Percentiles rank a stretch among this genome's conserved stretches.
These are phyloP conservation scores for Ustanciosporium gigantosporum DNA, from an alignment of 1,284 basidiomycete species.

Conservation along the genomic window DNA sequence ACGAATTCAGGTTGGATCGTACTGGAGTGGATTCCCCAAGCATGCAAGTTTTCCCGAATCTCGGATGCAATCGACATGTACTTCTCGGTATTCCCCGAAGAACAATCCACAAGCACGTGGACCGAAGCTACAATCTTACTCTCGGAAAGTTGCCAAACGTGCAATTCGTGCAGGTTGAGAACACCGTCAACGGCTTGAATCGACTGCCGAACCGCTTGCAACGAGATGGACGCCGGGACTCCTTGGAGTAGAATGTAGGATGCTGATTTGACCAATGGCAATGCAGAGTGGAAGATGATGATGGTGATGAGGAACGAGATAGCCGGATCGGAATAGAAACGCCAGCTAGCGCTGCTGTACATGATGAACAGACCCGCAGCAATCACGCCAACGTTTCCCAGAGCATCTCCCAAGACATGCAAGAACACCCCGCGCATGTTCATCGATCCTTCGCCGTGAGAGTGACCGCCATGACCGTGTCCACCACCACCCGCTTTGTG, in stretches of 20 bases:
- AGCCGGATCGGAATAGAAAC: constrained; percentile 86
- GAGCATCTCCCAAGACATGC: constrained; percentile 92
- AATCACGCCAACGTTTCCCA: constrained; percentile 95
- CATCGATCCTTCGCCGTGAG: constrained; percentile 72
- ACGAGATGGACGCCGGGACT: constrained; percentile 83
- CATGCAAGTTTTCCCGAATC: constrained; percentile 80
- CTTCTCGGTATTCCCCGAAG: constrained; percentile 64
- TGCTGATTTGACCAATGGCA: constrained; percentile 90
- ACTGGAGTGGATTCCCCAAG: constrained; percentile 87
- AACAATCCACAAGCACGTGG: constrained; percentile 79
- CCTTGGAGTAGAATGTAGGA: constrained; percentile 97
- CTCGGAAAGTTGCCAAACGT: constrained; percentile 92
- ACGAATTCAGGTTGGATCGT: constrained; percentile 61
- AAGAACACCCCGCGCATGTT: constrained; percentile 95
- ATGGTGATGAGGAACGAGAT: constrained; percentile 93
- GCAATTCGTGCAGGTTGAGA: constrained; percentile 81
- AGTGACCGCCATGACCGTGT: constrained; percentile 60
- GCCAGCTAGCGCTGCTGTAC: constrained; percentile 51
- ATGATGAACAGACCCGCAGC: constrained; percentile 74
- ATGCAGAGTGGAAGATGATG: constrained; percentile 93
- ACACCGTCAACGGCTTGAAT: constrained; percentile 85
- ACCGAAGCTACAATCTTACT: constrained; percentile 91
- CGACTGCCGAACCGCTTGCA: constrained; percentile 79
- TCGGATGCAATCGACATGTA: constrained; percentile 88
- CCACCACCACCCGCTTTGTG: constrained; percentile 48